Evolutionary conservation across 495 filamentous ascomycete species (phyloP).

Genomic region (Hypoxylon lenormandii): DNA sequence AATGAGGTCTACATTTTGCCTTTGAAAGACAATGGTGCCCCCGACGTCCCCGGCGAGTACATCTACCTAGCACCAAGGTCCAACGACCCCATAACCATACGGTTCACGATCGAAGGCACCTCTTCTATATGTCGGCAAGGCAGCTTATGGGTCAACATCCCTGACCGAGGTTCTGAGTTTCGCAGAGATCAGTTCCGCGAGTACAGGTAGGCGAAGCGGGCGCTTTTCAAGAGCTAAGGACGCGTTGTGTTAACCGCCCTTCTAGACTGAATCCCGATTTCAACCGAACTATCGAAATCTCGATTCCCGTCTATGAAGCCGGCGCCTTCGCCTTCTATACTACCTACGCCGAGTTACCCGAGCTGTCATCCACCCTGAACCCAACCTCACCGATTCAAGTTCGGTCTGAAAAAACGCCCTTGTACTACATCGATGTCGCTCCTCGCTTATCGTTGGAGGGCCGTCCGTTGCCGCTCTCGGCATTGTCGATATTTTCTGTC

Average conservation of each 20-base stretch:
- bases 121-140: constrained; percentile 95
- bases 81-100: constrained; percentile 76
- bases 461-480: constrained; percentile 78
- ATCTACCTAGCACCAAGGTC: constrained; percentile 87
- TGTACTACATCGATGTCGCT: constrained; percentile 92
- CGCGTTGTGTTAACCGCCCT: constrained; percentile 43
- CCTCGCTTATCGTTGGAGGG: constrained; percentile 81
- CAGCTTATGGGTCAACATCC: constrained; percentile 95
- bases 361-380: constrained; percentile 71
- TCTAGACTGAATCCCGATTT: constrained; percentile 87
- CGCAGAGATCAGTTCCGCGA: constrained; percentile 80
- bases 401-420: constrained; percentile 72
- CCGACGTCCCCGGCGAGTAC: constrained; percentile 87
- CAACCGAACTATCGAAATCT: constrained; percentile 88
- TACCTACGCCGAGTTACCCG: constrained; percentile 87
- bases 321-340: constrained; percentile 97
- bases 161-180: constrained; percentile 77
- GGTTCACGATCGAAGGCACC: constrained; percentile 94
- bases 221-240: not conserved
- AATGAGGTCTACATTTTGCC: constrained; percentile 84
- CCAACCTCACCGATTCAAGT: constrained; percentile 52
- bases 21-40: constrained; percentile 90
- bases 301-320: constrained; percentile 82
- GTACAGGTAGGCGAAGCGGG: constrained; percentile 75
- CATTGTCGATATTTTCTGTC: constrained; percentile 91